Conservation (phyloP, 495 filamentous ascomycete species). For the Penicillium pulvis region DNA sequence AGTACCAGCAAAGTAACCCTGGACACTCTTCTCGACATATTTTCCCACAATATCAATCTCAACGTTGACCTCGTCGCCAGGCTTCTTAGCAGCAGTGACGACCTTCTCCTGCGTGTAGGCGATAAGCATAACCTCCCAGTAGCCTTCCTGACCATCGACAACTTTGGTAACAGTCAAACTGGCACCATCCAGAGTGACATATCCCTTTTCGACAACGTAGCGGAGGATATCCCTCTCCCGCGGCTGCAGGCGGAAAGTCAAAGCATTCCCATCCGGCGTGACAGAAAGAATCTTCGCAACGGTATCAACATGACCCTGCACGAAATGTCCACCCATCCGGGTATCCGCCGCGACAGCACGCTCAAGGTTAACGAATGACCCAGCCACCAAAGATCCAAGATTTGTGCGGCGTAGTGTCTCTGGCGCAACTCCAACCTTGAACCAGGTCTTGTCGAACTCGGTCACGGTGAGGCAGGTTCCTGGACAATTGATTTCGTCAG, state of each 20-base stretch:
- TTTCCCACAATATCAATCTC: slow-evolving; percentile 99
- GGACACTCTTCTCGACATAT: slow-evolving; percentile 93
- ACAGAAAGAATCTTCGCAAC: slow-evolving; percentile 69
- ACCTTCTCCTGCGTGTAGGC: slow-evolving; percentile 96
- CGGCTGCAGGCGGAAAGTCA: slow-evolving; percentile 82
- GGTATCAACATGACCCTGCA: slow-evolving; percentile 95
- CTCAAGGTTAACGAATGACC: slow-evolving; percentile 82
- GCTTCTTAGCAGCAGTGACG: slow-evolving; percentile 76
- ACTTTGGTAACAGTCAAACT: slow-evolving; percentile 91
- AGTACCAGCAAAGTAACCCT: slow-evolving; percentile 56
- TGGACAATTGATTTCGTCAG: slow-evolving; percentile 21
- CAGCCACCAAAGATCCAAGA: slow-evolving; percentile 66
- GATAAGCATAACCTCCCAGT: slow-evolving; percentile 99
- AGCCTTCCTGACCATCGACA: slow-evolving; percentile 67
- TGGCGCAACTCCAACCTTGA: slow-evolving; percentile 94
- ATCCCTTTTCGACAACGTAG: slow-evolving; percentile 96
- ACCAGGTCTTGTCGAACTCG: slow-evolving; percentile 64
- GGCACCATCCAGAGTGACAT: slow-evolving; percentile 92
- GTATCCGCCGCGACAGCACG: slow-evolving; percentile 85
- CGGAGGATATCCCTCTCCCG: slow-evolving; percentile 64
- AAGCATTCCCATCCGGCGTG: slow-evolving; percentile 79
- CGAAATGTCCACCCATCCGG: slow-evolving; percentile 73
- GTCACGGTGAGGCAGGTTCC: slow-evolving; percentile 91
- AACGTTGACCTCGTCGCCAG: slow-evolving; percentile 89
- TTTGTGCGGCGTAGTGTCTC: slow-evolving; percentile 97